Percentiles rank a stretch among this genome's conserved stretches.
Conservation (phyloP, 1,284 basidiomycete species). For the Cutaneotrichosporon cutaneum region DNA sequence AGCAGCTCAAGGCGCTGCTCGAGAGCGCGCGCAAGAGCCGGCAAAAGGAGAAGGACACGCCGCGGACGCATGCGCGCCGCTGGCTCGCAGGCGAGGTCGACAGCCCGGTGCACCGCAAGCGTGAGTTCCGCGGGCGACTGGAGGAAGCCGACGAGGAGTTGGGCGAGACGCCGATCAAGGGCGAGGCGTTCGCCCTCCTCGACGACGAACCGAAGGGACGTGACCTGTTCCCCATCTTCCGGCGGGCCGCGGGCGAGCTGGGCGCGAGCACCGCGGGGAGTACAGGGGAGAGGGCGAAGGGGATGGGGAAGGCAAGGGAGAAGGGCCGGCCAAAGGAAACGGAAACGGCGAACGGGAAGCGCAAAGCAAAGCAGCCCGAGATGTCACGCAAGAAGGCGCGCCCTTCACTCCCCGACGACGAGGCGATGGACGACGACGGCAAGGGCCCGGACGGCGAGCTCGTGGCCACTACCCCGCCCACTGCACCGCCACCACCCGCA, state of each 20-base stretch:
- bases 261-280: too few relatives aligned
- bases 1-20: conserved; percentile 43
- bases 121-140: neutral
- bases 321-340: neutral
- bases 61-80: conserved; percentile 49
- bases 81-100: conserved; percentile 49
- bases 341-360: neutral
- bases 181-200: conserved; percentile 15
- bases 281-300: neutral
- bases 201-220: conserved; percentile 10
- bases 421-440: neutral
- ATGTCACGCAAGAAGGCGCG: neutral
- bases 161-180: conserved; percentile 22
- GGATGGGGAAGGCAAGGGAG: neutral
- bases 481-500: neutral
- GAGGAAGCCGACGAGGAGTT: conserved; percentile 20
- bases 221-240: conserved; percentile 22
- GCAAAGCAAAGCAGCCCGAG: neutral
- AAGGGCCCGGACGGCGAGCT: too few relatives aligned
- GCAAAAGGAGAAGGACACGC: conserved; percentile 38
- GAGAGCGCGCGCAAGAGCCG: conserved; percentile 28
- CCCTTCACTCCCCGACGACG: neutral
- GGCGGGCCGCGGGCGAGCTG: conserved; percentile 7
- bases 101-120: conserved; percentile 35
- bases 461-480: neutral